Evolutionary conservation across 148 eudicot genomes (phyloP).

Genomic region (Rhododendron simsii): DNA sequence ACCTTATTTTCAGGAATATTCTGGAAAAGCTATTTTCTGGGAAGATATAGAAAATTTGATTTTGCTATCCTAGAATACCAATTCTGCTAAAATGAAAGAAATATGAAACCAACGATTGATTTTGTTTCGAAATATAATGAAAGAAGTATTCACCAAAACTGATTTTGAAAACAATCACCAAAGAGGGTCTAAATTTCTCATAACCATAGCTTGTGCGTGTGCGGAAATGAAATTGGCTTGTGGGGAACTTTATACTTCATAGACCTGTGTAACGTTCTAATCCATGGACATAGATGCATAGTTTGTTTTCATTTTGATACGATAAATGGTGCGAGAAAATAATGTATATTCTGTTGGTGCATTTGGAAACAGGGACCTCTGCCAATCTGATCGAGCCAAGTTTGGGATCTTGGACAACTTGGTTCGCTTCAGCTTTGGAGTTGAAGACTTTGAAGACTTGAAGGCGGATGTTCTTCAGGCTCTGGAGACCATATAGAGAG

Average conservation of each 20-base stretch:
- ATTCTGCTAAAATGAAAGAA: not conserved
- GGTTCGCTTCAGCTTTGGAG: conserved; percentile 82
- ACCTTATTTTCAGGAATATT: not conserved
- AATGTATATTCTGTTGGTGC: not conserved
- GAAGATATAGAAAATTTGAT: not conserved
- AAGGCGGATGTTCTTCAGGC: conserved; percentile 39
- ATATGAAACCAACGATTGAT: not conserved
- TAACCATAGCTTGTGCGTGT: not conserved
- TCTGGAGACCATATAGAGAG: conserved; percentile 2
- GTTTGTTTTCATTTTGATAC: not conserved
- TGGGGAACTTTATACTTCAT: not conserved
- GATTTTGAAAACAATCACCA: not conserved
- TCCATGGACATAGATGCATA: not conserved
- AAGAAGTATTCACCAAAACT: not conserved
- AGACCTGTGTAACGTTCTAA: not conserved
- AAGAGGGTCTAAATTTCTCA: not conserved
- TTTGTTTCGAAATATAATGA: not conserved
- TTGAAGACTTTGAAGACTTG: conserved; percentile 74
- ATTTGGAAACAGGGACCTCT: conserved; percentile 56
- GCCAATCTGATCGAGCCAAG: conserved; percentile 58
- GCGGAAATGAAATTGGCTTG: not conserved
- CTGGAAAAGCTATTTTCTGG: not conserved
- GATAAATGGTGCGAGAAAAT: not conserved
- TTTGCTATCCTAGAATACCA: not conserved
- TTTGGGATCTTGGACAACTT: conserved; percentile 65